A percentile compares a stretch with the other conserved stretches of the same genome.
Evolutionary conservation across 371 early-diverging fungal species (phyloP).

Genomic region (Zychaea mexicana): DNA sequence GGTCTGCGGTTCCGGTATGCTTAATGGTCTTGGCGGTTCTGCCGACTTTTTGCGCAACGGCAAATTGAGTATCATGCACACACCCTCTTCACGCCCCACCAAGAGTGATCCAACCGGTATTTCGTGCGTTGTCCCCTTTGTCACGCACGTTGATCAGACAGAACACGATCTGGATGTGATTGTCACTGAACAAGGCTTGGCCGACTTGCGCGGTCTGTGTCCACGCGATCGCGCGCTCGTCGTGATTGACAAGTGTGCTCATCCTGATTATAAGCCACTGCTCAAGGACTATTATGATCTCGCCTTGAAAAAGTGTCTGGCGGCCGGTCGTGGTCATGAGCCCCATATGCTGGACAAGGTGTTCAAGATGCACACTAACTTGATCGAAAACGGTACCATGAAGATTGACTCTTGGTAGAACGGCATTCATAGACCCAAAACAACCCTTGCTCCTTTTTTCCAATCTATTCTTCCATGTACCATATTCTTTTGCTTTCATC

Average conservation of each 20-base stretch:
- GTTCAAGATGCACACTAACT: constrained; percentile 57
- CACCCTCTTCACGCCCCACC: constrained; percentile 52
- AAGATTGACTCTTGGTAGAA: constrained; percentile 53
- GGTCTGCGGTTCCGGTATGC: constrained; percentile 54
- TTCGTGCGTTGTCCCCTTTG: constrained; percentile 56
- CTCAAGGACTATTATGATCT: constrained; percentile 52
- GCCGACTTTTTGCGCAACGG: constrained; percentile 53
- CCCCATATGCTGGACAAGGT: constrained; percentile 57
- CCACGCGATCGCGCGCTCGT: constrained; percentile 54
- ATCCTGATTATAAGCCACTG: constrained; percentile 51
- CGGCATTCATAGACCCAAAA: background rate
- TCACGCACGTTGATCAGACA: constrained; percentile 55
- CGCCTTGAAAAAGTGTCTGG: constrained; percentile 49
- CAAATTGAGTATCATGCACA: constrained; percentile 53
- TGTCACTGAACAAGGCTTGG: constrained; percentile 58
- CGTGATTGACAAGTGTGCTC: constrained; percentile 56
- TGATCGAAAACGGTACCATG: constrained; percentile 55
- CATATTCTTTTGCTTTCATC: background rate
- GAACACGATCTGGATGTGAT: constrained; percentile 57
- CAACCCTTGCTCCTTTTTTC: background rate
- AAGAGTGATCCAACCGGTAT: constrained; percentile 50
- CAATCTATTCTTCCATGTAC: too few relatives aligned
- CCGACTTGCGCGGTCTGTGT: constrained; percentile 53
- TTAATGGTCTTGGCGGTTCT: constrained; percentile 57
- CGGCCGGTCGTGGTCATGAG: constrained; percentile 51